These are phyloP conservation scores for Plectosphaerella plurivora DNA, from an alignment of 2,329 filamentous ascomycete species.

Conservation along the genomic window DNA sequence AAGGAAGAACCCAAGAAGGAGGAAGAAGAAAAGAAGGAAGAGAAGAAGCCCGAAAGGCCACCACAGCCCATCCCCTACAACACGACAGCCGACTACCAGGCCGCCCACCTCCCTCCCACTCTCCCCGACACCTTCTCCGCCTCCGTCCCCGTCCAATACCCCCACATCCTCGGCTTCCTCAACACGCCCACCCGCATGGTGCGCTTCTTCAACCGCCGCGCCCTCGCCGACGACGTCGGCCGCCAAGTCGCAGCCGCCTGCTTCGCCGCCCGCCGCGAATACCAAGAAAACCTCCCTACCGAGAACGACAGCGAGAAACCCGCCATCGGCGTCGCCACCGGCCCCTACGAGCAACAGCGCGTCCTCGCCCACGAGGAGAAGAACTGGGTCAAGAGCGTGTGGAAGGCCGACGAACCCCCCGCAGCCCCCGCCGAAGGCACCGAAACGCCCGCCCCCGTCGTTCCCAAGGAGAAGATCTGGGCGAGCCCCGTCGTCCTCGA, in stretches of 20 bases:
- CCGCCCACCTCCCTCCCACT: slow-evolving; percentile 57
- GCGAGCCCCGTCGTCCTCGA: slow-evolving; percentile 71
- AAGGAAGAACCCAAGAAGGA: slow-evolving; percentile 19
- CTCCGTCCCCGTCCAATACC: slow-evolving; percentile 68
- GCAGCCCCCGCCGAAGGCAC: slow-evolving; percentile 32
- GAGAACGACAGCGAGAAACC: slow-evolving; percentile 13
- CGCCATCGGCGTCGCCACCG: background rate
- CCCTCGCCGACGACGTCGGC: slow-evolving; percentile 83
- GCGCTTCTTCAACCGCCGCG: slow-evolving; percentile 80
- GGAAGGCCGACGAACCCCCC: slow-evolving; percentile 44
- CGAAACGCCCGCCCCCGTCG: slow-evolving; percentile 32
- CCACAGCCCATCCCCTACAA: slow-evolving; percentile 72
- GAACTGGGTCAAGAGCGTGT: slow-evolving; percentile 80
- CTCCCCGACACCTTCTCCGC: slow-evolving; percentile 71
- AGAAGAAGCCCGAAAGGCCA: slow-evolving; percentile 52
- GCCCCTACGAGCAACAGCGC: slow-evolving; percentile 55
- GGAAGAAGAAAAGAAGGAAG: slow-evolving; percentile 35
- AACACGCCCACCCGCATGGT: slow-evolving; percentile 84
- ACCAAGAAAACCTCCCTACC: slow-evolving; percentile 26
- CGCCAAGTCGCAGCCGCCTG: slow-evolving; percentile 83
- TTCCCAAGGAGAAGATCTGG: slow-evolving; percentile 68
- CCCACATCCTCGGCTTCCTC: slow-evolving; percentile 87
- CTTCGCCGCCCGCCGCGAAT: slow-evolving; percentile 55
- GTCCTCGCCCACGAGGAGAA: slow-evolving; percentile 67
- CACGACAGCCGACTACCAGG: slow-evolving; percentile 64